Base-by-base conservation (phyloP, 306 rosid genomes). In the Fagus crenata region DNA sequence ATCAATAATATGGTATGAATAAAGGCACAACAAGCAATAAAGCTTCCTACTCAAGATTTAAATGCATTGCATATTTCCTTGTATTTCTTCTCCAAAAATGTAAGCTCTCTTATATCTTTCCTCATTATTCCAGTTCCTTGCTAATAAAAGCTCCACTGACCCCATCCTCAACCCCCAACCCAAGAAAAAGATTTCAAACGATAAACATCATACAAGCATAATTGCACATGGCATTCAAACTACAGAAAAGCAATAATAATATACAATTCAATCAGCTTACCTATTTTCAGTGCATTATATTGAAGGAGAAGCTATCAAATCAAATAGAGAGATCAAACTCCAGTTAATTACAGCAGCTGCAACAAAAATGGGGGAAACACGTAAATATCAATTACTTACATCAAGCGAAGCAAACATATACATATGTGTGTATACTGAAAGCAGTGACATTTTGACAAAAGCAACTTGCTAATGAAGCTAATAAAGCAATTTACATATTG, bases 281-380 rank as follows among this genome's bases (percentile, higher is more conserved):
- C 96, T 80, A 84, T 75, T 77, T 88, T 89, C 14, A 89, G 84
- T 28, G 85, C 90, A 81, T 86, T 85, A 67, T 72, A 92, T 72
- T 84, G 89, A 86, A 96, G 78, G 76, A 96, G 85, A 96, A 43
- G 88, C 89, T 80, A 89, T 67, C 88, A 96, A 86, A 87, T 92
- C 87, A 76, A 85, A 56, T 31, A 96, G 89, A 75, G 98, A 91
- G 79, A 96, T 83, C 88, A 92, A 84, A 88, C 97, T 92, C 96
- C 99, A 88, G 82, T 92, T 90, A 80, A 86, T 82, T 53, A 87
- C 79, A 81, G 98, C 89, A 83, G 96, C 99, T 96, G 93, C 91
- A 91, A 63, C 13, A 65, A 65, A 73, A 64, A 65, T 81, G n/a
- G 40, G 17, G 75, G 18, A 78, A 80, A 31, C 13, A 73, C 4